These are phyloP conservation scores for Nitzschia sp. DNA, from an alignment of 108 stramenopile genomes.

Conservation along the genomic window DNA sequence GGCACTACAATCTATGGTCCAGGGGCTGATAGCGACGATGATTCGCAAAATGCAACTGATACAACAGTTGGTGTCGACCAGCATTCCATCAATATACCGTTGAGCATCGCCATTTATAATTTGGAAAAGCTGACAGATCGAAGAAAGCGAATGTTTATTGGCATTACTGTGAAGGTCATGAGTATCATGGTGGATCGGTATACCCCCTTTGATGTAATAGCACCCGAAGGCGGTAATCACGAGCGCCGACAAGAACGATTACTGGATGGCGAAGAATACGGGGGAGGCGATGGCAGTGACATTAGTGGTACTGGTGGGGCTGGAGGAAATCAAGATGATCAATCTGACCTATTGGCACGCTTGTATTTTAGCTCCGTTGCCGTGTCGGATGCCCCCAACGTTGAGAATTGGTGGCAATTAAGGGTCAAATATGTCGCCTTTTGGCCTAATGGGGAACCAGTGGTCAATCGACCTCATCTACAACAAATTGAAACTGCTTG, in stretches of 20 bases:
- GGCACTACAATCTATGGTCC: neutral
- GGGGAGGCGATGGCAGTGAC: neutral
- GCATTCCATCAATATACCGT: neutral
- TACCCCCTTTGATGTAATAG: slow-evolving; percentile 12
- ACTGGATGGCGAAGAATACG: neutral
- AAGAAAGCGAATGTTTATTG: neutral
- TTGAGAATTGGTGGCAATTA: slow-evolving; percentile 7
- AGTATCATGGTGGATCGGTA: neutral
- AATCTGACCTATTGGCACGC: neutral
- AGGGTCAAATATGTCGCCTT: neutral
- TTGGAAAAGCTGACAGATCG: slow-evolving; percentile 1
- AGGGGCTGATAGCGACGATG: neutral
- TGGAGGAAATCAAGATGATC: neutral
- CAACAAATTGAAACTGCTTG: slow-evolving; percentile 12
- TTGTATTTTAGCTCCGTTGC: neutral
- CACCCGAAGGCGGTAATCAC: neutral
- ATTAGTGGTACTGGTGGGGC: neutral
- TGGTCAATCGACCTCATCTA: neutral
- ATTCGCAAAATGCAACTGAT: neutral
- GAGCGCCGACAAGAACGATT: neutral
- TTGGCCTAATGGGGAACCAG: slow-evolving; percentile 19
- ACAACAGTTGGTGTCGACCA: neutral
- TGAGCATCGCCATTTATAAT: slow-evolving; percentile 11
- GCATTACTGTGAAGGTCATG: neutral
- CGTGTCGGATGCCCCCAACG: slow-evolving; percentile 5